Percentiles rank a stretch among this genome's conserved stretches.
Conservation (phyloP, 2,329 filamentous ascomycete species). For the Thelonectria discophora region DNA sequence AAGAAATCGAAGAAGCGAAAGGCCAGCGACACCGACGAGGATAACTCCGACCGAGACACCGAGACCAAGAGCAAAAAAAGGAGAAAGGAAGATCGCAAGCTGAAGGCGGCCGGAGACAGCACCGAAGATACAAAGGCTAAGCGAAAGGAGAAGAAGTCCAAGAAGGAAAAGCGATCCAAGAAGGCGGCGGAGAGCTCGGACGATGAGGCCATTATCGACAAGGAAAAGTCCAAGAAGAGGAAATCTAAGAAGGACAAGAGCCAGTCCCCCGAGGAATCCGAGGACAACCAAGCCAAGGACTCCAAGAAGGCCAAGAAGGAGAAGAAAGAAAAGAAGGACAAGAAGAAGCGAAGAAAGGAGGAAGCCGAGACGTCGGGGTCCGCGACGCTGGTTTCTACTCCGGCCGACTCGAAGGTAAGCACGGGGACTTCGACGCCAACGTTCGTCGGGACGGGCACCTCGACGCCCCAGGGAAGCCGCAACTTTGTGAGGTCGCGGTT, state of each 20-base stretch:
- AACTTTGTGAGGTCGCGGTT: slow-evolving; percentile 82
- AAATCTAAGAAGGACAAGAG: slow-evolving; percentile 47
- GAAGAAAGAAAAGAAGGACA: slow-evolving; percentile 54
- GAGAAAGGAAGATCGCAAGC: slow-evolving; percentile 49
- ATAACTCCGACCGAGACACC: slow-evolving; percentile 43
- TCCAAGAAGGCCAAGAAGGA: slow-evolving; percentile 53
- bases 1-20: slow-evolving; percentile 63
- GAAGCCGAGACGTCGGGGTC: slow-evolving; percentile 43
- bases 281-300: slow-evolving; percentile 40
- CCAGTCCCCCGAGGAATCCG: slow-evolving; percentile 38
- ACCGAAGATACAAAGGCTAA: slow-evolving; percentile 32
- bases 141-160: slow-evolving; percentile 46
- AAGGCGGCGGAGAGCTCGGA: slow-evolving; percentile 33
- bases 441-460: slow-evolving; percentile 51
- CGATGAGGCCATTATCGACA: slow-evolving; percentile 36
- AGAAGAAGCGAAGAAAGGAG: slow-evolving; percentile 61
- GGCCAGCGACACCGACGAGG: slow-evolving; percentile 50
- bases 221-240: slow-evolving; percentile 46
- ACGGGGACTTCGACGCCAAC: slow-evolving; percentile 52
- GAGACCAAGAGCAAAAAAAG: slow-evolving; percentile 49
- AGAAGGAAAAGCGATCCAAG: slow-evolving; percentile 51
- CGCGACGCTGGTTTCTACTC: slow-evolving; percentile 31
- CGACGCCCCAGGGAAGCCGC: slow-evolving; percentile 63
- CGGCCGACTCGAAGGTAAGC: slow-evolving; percentile 46
- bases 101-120: slow-evolving; percentile 42